Percentiles rank a stretch among this genome's conserved stretches.
Evolutionary conservation across 257 asterid species (phyloP).

Genomic region (Mitragyna speciosa): DNA sequence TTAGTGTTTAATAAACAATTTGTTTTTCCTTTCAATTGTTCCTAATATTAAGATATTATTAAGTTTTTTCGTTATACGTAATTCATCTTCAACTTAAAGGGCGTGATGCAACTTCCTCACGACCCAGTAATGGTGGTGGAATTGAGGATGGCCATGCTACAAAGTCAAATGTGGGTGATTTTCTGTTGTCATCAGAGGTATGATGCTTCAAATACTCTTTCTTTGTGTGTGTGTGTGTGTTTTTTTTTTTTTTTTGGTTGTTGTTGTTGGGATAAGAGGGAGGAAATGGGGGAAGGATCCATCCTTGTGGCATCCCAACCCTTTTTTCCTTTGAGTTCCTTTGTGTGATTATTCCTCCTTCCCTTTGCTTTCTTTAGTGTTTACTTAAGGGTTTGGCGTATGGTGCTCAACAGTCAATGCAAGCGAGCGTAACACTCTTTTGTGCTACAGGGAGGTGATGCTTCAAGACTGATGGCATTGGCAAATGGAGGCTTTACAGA

Average conservation of each 20-base stretch:
- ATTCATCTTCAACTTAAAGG: slow-evolving; percentile 41
- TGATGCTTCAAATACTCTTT: slow-evolving; percentile 6
- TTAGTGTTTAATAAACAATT: not conserved
- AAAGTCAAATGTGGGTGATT: slow-evolving; percentile 47
- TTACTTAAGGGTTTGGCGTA: not conserved
- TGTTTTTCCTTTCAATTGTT: not conserved
- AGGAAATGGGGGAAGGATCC: not conserved
- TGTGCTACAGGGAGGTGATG: slow-evolving; percentile 49
- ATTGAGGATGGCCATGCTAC: slow-evolving; percentile 43
- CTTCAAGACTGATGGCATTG: slow-evolving; percentile 39
- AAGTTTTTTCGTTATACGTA: slow-evolving; percentile 5
- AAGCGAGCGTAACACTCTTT: slow-evolving; percentile 4
- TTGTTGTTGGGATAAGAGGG: not conserved
- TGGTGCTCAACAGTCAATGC: not conserved
- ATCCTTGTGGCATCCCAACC: not conserved
- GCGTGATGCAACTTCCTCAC: slow-evolving; percentile 38
- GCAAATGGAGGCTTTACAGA: slow-evolving; percentile 54
- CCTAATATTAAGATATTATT: not conserved
- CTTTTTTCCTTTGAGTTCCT: not conserved
- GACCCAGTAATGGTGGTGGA: slow-evolving; percentile 50
- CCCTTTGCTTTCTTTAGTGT: not conserved
- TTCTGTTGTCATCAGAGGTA: slow-evolving; percentile 60
- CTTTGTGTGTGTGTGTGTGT: too few relatives aligned
- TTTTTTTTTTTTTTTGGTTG: too few relatives aligned
- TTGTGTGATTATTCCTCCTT: not conserved